These are phyloP conservation scores for Takakia lepidozioides DNA, from an alignment of 225 moss, liverwort and hornwort species.

Conservation along the genomic window DNA sequence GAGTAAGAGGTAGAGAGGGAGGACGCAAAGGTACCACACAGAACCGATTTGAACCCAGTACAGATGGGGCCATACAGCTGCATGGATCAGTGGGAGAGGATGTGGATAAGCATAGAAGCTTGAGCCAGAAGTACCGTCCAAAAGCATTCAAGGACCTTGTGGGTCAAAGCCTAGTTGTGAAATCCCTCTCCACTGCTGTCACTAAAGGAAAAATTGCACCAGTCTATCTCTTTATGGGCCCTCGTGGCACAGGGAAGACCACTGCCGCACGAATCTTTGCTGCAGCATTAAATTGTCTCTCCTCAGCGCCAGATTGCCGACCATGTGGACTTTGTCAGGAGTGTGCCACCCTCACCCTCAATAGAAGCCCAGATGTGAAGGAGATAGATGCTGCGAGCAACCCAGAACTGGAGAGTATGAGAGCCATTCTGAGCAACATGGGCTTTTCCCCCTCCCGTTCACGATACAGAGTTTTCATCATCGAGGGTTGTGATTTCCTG, in stretches of 20 bases:
- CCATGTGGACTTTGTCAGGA: conserved; percentile 69
- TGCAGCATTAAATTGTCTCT: conserved; percentile 59
- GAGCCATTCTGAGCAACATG: conserved; percentile 37
- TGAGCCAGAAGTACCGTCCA: conserved; percentile 79
- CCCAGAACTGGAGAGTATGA: conserved; percentile 46
- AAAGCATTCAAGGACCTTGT: conserved; percentile 62
- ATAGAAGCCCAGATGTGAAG: conserved; percentile 38
- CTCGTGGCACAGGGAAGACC: conserved; percentile 83
- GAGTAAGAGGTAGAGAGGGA: too few relatives aligned
- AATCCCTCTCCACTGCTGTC: conserved; percentile 50
- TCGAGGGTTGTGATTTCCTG: conserved; percentile 76
- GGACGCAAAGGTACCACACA: too few relatives aligned
- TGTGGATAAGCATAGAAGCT: conserved; percentile 23
- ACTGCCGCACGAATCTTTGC: conserved; percentile 77
- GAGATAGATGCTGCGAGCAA: conserved; percentile 64
- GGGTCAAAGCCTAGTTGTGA: conserved; percentile 70
- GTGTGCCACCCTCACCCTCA: conserved; percentile 31
- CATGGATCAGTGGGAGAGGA: conserved; percentile 5
- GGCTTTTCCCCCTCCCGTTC: conserved; percentile 41
- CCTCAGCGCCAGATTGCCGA: conserved; percentile 19
- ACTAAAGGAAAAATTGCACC: conserved; percentile 67
- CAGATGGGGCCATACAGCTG: too few relatives aligned
- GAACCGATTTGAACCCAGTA: too few relatives aligned
- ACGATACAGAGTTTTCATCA: conserved; percentile 65
- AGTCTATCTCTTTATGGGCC: conserved; percentile 77